phyloP scores from a whole-genome alignment of 306 rosid genomes.

The Cyamopsis tetragonoloba region DNA sequence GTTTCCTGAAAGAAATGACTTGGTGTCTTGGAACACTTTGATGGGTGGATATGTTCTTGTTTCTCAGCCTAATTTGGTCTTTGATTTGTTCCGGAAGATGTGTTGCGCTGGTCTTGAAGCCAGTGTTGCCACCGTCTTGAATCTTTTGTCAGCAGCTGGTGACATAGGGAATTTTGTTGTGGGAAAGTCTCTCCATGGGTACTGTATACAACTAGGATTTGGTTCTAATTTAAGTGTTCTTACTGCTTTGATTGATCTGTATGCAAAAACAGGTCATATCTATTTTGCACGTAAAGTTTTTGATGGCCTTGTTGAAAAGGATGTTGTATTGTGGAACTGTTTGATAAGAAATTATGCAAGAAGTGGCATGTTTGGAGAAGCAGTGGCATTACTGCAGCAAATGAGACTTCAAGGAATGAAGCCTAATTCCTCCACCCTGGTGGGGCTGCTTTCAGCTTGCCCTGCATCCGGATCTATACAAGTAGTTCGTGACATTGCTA shows the following conservation, averaged over 20 bases:
- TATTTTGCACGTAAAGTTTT: slow-evolving; percentile 35
- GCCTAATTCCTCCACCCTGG: slow-evolving; percentile 58
- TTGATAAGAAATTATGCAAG: slow-evolving; percentile 53
- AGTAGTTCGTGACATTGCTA: slow-evolving; percentile 30
- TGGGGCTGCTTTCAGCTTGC: slow-evolving; percentile 59
- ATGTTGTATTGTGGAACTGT: slow-evolving; percentile 75
- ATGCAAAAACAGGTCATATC: slow-evolving; percentile 44
- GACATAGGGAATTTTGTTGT: slow-evolving; percentile 29
- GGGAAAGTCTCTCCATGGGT: slow-evolving; percentile 51
- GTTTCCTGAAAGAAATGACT: slow-evolving; percentile 43
- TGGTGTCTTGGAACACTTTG: slow-evolving; percentile 64
- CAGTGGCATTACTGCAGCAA: slow-evolving; percentile 37
- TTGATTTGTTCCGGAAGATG: slow-evolving; percentile 45
- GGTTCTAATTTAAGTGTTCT: slow-evolving; percentile 37
- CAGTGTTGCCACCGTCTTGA: slow-evolving; percentile 41
- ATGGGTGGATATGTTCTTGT: slow-evolving; percentile 58
- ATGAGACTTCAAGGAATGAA: slow-evolving; percentile 46
- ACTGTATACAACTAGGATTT: slow-evolving; percentile 44
- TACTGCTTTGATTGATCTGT: slow-evolving; percentile 58
- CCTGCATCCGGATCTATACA: slow-evolving; percentile 49
- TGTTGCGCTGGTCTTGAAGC: slow-evolving; percentile 37
- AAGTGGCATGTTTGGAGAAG: slow-evolving; percentile 45
- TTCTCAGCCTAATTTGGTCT: slow-evolving; percentile 40
- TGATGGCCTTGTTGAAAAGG: slow-evolving; percentile 44
- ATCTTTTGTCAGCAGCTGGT: slow-evolving; percentile 54